Base-by-base conservation (phyloP, 1,284 basidiomycete species). In the Ceratobasidium theobromae region DNA sequence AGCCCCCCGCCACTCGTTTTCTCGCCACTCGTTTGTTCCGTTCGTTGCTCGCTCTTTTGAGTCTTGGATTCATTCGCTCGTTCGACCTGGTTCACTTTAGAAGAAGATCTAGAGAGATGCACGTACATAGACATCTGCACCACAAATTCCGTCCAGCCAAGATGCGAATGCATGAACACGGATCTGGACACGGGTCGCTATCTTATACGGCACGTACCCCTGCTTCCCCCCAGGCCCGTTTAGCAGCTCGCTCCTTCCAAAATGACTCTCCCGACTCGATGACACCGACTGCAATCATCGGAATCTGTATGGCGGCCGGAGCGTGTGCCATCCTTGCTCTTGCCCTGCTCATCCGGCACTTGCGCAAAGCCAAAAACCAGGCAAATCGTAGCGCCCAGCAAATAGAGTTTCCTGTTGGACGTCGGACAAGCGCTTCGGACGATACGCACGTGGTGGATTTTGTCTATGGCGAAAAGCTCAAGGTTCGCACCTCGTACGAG, bases 371-470 rank as follows among this genome's bases (percentile, higher is more conserved):
- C 48, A 49, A 40, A 43, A 45, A 12, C 30, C 57, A 23, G 18
- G 18, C 43, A 21, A n/a, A n/a, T n/a, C n/a, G n/a, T n/a, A n/a
- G n/a, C n/a, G n/a, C n/a, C n/a, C n/a, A n/a, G n/a, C n/a, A n/a
- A n/a, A n/a, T n/a, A n/a, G n/a, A n/a, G n/a, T n/a, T n/a, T n/a
- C n/a, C n/a, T n/a, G n/a, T n/a, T n/a, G n/a, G n/a, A n/a, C n/a
- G n/a, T n/a, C n/a, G n/a, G n/a, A n/a, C n/a, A n/a, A n/a, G n/a
- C n/a, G 57, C 45, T 12, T 60, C 57, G 35, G 45, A 60, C 32
- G 57, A 60, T 33, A 60, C 57, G 46, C 57, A 60, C 25, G 57
- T 60, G 16, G 57, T 60, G 9, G 46, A 60, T 49, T 9, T 28
- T 11, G 57, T 49, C 11, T 60, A 60, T 40, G 57, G 57, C 8